Percentiles rank a stretch among this genome's conserved stretches.
phyloP scores from a whole-genome alignment of 2,329 filamentous ascomycete species.

The Colletotrichum sp. region DNA sequence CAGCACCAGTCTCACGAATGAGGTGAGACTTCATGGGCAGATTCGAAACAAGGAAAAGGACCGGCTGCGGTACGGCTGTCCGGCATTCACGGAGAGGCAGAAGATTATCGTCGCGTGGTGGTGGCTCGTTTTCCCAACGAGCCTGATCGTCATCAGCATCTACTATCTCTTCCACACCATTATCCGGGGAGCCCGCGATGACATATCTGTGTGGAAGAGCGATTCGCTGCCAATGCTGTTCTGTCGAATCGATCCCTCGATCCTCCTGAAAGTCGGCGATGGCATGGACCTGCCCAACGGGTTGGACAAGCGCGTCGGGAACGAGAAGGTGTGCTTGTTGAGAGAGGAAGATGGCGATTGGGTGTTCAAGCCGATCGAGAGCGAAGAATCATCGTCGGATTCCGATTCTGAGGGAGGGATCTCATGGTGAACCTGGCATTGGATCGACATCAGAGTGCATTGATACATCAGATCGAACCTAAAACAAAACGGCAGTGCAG shows the following conservation, averaged over 20 bases:
- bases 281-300: conserved; percentile 41
- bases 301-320: conserved; percentile 34
- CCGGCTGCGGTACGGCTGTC: conserved; percentile 29
- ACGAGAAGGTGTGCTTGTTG: conserved; percentile 37
- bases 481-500: not conserved
- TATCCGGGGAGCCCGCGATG: conserved; percentile 36
- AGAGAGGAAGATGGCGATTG: conserved; percentile 37
- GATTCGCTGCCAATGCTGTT: conserved; percentile 44
- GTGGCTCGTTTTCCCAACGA: conserved; percentile 40
- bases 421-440: not conserved
- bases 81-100: conserved; percentile 31
- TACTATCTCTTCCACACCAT: conserved; percentile 40
- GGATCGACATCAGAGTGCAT: not conserved
- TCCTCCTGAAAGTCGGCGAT: conserved; percentile 32
- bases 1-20: conserved; percentile 37
- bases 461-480: not conserved
- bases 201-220: conserved; percentile 41
- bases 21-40: conserved; percentile 37
- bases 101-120: conserved; percentile 38
- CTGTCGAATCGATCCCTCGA: conserved; percentile 37
- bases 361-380: conserved; percentile 35
- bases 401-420: not conserved
- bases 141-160: conserved; percentile 37
- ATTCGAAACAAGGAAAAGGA: conserved; percentile 1
- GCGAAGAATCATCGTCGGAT: conserved; percentile 14